Conservation (phyloP, 345 rosid genomes). For the Boechera stricta region DNA sequence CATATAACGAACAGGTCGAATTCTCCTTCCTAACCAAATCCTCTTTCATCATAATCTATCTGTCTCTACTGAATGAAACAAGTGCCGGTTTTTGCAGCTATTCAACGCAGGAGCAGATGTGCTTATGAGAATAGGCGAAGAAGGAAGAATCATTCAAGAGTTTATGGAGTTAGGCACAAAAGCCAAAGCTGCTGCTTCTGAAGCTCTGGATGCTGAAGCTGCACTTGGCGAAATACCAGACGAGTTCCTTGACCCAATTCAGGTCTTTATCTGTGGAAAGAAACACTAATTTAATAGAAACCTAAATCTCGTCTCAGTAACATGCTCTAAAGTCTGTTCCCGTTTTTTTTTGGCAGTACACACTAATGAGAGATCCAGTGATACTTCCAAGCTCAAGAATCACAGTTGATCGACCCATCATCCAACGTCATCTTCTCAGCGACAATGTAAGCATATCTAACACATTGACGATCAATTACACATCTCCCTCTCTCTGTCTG, state of each 20-base stretch:
- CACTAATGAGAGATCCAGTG: conserved; percentile 99
- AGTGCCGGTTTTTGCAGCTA: conserved; percentile 56
- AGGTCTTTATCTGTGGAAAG: conserved; percentile 9
- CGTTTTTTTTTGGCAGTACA: conserved; percentile 59
- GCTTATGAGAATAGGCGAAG: conserved; percentile 82
- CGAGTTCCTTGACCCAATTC: conserved; percentile 89
- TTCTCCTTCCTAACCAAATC: conserved; percentile 7
- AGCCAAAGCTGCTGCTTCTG: conserved; percentile 91
- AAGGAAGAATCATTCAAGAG: conserved; percentile 67
- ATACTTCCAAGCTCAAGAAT: conserved; percentile 90
- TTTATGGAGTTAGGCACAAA: conserved; percentile 80
- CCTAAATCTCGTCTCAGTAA: not conserved
- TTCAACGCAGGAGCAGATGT: conserved; percentile 88
- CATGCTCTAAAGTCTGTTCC: not conserved
- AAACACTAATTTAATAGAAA: not conserved
- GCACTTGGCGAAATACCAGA: conserved; percentile 95
- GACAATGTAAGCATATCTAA: conserved; percentile 59
- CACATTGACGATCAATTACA: not conserved
- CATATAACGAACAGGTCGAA: conserved; percentile 91
- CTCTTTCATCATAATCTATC: conserved; percentile 18
- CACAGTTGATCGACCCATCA: conserved; percentile 87
- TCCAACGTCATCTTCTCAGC: conserved; percentile 98
- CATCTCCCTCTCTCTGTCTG: not conserved
- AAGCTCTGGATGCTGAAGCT: conserved; percentile 96
- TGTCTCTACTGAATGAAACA: conserved; percentile 24